Evolutionary conservation across 495 filamentous ascomycete genomes (phyloP), one percentile per base, ranked within the genome.

Genomic region (Tuber borchii): DNA sequence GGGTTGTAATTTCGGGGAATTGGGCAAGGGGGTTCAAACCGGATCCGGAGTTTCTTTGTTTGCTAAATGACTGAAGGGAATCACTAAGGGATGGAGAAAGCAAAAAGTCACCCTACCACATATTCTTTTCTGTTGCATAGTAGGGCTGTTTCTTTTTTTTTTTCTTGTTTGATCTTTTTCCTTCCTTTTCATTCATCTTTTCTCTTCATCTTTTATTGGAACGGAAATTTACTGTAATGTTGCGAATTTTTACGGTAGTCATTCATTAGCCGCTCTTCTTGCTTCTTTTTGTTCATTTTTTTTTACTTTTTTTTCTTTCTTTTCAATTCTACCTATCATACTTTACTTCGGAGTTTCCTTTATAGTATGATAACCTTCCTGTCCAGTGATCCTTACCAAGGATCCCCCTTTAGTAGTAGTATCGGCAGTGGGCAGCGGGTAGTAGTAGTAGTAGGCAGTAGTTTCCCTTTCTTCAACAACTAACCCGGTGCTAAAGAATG

Each of bases 61-160:
- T 70, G 22, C 72, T 40, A 40, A 70, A 39, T 26, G 51, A n/a
- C 40, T 43, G 19, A 40, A 74, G 71, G 26, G 80, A 37, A 84
- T 84, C 82, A 84, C 85, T 77, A 85, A 85, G 85, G 84, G 84
- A 72, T 72, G 65, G 77, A 83, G 83, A 83, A 84, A 82, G 70
- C 61, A 71, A 69, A 78, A 75, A 65, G 82, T 78, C 61, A 78
- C 80, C 69, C 81, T 71, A 77, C 71, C 71, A 75, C 76, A 74
- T 76, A 73, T 76, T 76, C 73, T 61, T 76, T 65, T 73, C 69
- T 79, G 68, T 39, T 61, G 74, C 75, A 61, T 34, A 73, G 70
- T 17, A 31, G 37, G 70, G 70, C 10, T 69, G 8, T 37, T 39
- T 73, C 26, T 68, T 72, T 72, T 44, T 72, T 72, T 44, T 74